These are phyloP conservation scores for Chalciporus piperatus DNA, from an alignment of 768 basidiomycete species.

Conservation along the genomic window DNA sequence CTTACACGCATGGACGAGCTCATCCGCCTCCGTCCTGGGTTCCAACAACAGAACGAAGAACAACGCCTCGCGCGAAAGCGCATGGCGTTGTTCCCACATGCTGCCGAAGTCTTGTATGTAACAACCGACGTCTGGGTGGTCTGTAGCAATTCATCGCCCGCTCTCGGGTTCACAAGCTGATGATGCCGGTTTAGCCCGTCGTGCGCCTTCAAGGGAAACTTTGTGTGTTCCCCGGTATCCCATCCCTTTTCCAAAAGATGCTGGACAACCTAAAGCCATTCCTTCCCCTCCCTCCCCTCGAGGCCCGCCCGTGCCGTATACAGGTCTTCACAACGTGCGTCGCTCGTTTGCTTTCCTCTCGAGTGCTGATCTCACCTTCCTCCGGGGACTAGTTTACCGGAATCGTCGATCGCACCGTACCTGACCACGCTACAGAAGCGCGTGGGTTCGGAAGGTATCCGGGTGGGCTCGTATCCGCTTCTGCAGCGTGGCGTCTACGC, in stretches of 20 bases:
- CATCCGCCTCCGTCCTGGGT: slow-evolving; percentile 53
- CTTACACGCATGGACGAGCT: slow-evolving; percentile 67
- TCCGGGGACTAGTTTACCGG: slow-evolving; percentile 47
- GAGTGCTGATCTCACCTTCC: background rate
- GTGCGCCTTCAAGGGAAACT: slow-evolving; percentile 82
- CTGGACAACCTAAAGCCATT: slow-evolving; percentile 68
- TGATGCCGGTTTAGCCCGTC: slow-evolving; percentile 57
- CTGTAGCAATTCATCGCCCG: slow-evolving; percentile 23
- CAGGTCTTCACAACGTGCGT: slow-evolving; percentile 81
- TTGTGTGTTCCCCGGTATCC: slow-evolving; percentile 91
- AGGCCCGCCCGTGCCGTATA: slow-evolving; percentile 71
- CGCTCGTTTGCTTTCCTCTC: background rate
- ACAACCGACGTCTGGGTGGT: slow-evolving; percentile 85
- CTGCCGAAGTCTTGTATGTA: slow-evolving; percentile 78
- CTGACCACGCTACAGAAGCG: slow-evolving; percentile 74
- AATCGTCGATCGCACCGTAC: slow-evolving; percentile 87
- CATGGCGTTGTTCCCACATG: slow-evolving; percentile 88
- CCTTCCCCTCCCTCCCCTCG: slow-evolving; percentile 73
- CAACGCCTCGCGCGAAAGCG: slow-evolving; percentile 74
- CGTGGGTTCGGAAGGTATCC: slow-evolving; percentile 70
- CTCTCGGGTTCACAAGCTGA: background rate
- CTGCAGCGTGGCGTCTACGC: slow-evolving; percentile 61
- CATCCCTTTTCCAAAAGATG: slow-evolving; percentile 79
- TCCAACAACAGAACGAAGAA: slow-evolving; percentile 63
- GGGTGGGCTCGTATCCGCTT: slow-evolving; percentile 77